phyloP scores from a whole-genome alignment of 352 stramenopile species.

The Pythium insidiosum region DNA sequence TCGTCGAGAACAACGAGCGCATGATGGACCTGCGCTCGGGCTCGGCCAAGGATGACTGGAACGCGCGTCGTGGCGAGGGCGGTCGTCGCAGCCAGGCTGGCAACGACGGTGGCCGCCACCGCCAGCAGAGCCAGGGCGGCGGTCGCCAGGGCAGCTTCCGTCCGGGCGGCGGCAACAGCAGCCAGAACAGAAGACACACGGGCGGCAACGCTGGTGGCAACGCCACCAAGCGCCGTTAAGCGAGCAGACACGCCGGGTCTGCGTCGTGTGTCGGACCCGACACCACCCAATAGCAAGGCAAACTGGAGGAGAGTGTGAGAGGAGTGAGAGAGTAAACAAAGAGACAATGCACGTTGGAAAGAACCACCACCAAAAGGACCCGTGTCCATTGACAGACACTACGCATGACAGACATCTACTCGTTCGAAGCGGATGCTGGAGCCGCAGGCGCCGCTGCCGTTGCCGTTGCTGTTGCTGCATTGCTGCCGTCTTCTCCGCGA shows the following conservation, averaged over 20 bases:
- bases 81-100: constrained; percentile 24
- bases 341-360: no score
- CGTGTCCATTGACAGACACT: no score
- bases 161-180: constrained; percentile 26
- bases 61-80: constrained; percentile 33
- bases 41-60: constrained; percentile 59
- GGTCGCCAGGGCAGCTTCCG: constrained; percentile 30
- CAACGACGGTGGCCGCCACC: constrained; percentile 19
- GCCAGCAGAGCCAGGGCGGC: constrained; percentile 18
- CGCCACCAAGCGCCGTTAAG: constrained; percentile 5
- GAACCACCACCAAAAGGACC: no score
- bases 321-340: no score
- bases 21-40: constrained; percentile 81
- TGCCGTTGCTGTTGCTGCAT: no score
- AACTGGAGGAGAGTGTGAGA: neutral
- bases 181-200: constrained; percentile 5
- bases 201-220: constrained; percentile 29
- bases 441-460: no score
- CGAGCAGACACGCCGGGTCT: no score
- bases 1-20: constrained; percentile 88
- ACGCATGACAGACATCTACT: no score
- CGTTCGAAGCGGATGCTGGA: no score
- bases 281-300: neutral
- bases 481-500: no score
- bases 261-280: neutral